phyloP scores from a whole-genome alignment of 169 alveolate species.

The Cystoisospora suis region DNA sequence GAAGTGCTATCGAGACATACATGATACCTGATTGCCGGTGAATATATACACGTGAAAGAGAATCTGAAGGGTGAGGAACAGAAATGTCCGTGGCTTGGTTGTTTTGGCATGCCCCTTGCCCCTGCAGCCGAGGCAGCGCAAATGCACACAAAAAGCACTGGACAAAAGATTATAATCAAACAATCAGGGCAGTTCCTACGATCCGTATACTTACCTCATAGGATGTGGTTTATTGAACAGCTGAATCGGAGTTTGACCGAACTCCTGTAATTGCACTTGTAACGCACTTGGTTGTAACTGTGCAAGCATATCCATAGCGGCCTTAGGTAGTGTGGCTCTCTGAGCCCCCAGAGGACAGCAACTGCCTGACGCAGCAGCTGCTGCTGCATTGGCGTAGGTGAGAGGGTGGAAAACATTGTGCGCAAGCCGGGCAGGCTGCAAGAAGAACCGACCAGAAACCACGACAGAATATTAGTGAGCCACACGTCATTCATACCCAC shows the following conservation, averaged over 20 bases:
- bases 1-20: too few relatives aligned
- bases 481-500: too few relatives aligned
- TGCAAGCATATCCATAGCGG: conserved; percentile 72
- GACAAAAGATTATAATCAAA: too few relatives aligned
- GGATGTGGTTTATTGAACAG: conserved; percentile 86
- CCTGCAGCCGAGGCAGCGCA: too few relatives aligned
- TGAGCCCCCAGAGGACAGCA: conserved; percentile 57
- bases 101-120: too few relatives aligned
- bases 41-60: too few relatives aligned
- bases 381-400: conserved; percentile 77
- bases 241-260: conserved; percentile 90
- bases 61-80: too few relatives aligned
- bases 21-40: too few relatives aligned
- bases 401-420: conserved; percentile 89
- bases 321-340: conserved; percentile 60
- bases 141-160: too few relatives aligned
- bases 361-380: conserved; percentile 67
- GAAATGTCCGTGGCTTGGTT: too few relatives aligned
- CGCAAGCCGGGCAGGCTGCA: conserved; percentile 58
- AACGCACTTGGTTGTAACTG: conserved; percentile 82
- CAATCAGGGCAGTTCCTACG: too few relatives aligned
- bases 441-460: not conserved
- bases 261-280: conserved; percentile 75
- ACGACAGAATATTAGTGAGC: too few relatives aligned
- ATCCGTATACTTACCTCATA: conserved; percentile 40